A percentile compares a stretch with the other conserved stretches of the same genome.
These are phyloP conservation scores for Candolleomyces efflorescens DNA, from an alignment of 768 basidiomycete genomes.

Conservation along the genomic window DNA sequence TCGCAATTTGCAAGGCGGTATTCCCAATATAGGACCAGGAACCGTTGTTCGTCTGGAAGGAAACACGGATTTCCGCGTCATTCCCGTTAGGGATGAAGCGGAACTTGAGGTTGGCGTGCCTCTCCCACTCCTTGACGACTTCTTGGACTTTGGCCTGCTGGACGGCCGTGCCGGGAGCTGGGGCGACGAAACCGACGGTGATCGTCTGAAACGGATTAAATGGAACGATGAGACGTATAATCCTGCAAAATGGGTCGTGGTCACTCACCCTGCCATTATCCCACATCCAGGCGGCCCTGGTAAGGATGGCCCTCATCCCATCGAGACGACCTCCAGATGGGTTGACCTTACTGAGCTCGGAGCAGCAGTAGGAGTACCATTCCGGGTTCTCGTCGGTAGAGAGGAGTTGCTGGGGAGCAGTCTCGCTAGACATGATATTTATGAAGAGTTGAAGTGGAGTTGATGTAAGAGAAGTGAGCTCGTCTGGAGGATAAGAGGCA, in stretches of 20 bases:
- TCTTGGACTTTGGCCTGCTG: constrained; percentile 11
- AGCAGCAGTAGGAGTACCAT: background rate
- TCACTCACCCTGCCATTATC: constrained; percentile 4
- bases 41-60: constrained; percentile 8
- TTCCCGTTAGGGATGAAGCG: background rate
- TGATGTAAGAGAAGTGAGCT: background rate
- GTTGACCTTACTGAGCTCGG: background rate
- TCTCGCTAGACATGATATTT: background rate
- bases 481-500: background rate
- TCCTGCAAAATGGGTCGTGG: background rate
- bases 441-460: background rate
- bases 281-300: constrained; percentile 5
- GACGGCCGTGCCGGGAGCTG: background rate
- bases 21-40: constrained; percentile 16
- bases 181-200: constrained; percentile 3
- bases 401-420: background rate
- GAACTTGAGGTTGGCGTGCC: constrained; percentile 14
- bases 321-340: background rate
- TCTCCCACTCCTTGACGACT: constrained; percentile 15
- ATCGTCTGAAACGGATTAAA: background rate
- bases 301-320: constrained; percentile 5
- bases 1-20: background rate
- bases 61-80: constrained; percentile 7
- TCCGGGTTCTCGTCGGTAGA: background rate
- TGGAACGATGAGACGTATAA: background rate